These are phyloP conservation scores for Immersiella caudata DNA, from an alignment of 495 filamentous ascomycete species.

Conservation along the genomic window DNA sequence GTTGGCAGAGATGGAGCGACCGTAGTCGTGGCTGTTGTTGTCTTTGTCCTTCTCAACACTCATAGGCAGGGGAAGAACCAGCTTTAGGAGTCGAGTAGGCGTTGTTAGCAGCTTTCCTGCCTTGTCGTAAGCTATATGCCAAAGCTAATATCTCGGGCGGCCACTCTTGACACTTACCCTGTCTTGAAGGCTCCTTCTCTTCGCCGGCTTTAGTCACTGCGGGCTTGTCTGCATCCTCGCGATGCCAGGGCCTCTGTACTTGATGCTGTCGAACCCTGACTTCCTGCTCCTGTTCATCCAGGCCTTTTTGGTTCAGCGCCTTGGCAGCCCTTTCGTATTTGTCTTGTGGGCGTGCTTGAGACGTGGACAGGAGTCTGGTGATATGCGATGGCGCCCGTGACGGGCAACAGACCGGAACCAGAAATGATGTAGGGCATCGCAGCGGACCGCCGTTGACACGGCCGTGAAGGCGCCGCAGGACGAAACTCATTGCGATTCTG, in stretches of 20 bases:
- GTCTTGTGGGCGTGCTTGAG: slow-evolving; percentile 2
- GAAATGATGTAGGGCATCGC: background rate
- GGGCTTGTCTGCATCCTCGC: slow-evolving; percentile 63
- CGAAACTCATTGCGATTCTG: slow-evolving; percentile 30
- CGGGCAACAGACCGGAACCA: background rate
- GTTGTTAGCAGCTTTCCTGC: slow-evolving; percentile 88
- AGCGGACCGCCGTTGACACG: slow-evolving; percentile 14
- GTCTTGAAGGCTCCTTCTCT: slow-evolving; percentile 60
- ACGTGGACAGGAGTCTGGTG: slow-evolving; percentile 8
- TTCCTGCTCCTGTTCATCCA: slow-evolving; percentile 44
- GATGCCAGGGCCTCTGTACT: slow-evolving; percentile 66
- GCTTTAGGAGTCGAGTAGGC: slow-evolving; percentile 84
- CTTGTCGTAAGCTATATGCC: background rate
- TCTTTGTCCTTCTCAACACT: slow-evolving; percentile 55
- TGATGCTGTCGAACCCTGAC: slow-evolving; percentile 37
- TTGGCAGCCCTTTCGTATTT: slow-evolving; percentile 38
- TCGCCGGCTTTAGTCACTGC: slow-evolving; percentile 49
- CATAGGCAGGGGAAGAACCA: slow-evolving; percentile 79
- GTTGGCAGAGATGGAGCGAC: slow-evolving; percentile 48
- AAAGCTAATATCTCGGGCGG: background rate
- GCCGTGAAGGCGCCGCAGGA: slow-evolving; percentile 24
- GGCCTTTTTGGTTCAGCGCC: slow-evolving; percentile 40
- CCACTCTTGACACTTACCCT: slow-evolving; percentile 52
- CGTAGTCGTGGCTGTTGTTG: slow-evolving; percentile 49
- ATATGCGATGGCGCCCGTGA: background rate